Evolutionary conservation across 2,329 filamentous ascomycete species (phyloP).

Genomic region (Verticillium longisporum): DNA sequence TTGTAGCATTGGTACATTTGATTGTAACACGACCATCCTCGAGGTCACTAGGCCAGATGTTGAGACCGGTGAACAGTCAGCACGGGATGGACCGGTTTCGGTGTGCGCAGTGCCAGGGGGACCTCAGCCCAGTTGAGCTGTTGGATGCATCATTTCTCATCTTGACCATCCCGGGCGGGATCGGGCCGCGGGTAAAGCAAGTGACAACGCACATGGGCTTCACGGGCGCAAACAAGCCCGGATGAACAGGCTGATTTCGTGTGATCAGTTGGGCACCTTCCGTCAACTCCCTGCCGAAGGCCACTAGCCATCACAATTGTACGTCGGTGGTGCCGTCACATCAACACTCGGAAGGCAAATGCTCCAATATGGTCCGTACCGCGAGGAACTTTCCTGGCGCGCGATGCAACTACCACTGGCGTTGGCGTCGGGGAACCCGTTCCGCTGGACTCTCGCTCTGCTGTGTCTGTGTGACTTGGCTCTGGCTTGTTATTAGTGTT

Average conservation of each 20-base stretch:
- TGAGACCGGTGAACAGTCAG: background rate
- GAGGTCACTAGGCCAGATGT: background rate
- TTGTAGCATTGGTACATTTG: background rate
- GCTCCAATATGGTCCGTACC: too few relatives aligned
- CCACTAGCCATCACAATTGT: too few relatives aligned
- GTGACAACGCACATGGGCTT: background rate
- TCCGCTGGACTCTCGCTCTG: conserved; percentile 5
- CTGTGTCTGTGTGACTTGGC: background rate
- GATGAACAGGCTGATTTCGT: background rate
- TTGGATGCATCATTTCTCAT: background rate
- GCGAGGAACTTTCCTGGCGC: background rate
- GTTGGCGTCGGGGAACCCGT: conserved; percentile 5
- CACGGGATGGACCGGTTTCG: background rate
- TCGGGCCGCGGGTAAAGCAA: background rate
- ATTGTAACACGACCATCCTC: background rate
- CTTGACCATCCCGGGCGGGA: background rate
- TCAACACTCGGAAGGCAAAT: too few relatives aligned
- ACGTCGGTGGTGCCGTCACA: too few relatives aligned
- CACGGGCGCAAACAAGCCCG: background rate
- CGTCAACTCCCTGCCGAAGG: background rate
- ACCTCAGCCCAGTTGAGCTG: too few relatives aligned
- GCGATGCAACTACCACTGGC: conserved; percentile 6
- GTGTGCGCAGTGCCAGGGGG: background rate
- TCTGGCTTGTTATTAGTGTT: background rate
- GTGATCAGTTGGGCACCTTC: background rate